These are phyloP conservation scores for Cladophialophora bantiana DNA, from an alignment of 2,329 filamentous ascomycete species.

Conservation along the genomic window DNA sequence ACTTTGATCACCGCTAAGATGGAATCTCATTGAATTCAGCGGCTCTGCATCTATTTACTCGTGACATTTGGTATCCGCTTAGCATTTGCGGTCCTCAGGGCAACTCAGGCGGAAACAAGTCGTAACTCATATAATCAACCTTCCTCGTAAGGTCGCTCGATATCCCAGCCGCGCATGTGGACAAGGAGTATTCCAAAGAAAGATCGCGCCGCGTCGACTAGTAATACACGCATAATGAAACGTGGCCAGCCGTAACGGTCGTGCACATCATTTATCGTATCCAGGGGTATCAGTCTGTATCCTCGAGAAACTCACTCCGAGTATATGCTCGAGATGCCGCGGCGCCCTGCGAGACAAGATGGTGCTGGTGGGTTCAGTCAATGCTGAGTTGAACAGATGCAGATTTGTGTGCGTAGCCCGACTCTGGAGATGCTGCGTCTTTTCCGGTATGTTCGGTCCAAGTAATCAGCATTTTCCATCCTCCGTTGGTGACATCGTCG, in stretches of 20 bases:
- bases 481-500: slow-evolving; percentile 45
- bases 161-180: slow-evolving; percentile 4
- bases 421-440: slow-evolving; percentile 37
- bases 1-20: not conserved
- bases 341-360: not conserved
- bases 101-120: not conserved
- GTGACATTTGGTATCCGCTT: not conserved
- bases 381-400: slow-evolving; percentile 29
- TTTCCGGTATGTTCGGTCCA: slow-evolving; percentile 45
- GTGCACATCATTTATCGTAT: slow-evolving; percentile 14
- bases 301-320: not conserved
- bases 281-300: slow-evolving; percentile 6
- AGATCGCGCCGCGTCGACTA: not conserved
- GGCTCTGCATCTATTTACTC: not conserved
- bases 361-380: slow-evolving; percentile 3
- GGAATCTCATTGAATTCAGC: not conserved
- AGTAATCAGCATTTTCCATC: slow-evolving; percentile 44
- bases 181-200: slow-evolving; percentile 16
- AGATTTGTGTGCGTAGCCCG: slow-evolving; percentile 41
- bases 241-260: not conserved
- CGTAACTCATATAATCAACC: slow-evolving; percentile 13
- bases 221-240: slow-evolving; percentile 5
- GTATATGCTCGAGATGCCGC: not conserved
- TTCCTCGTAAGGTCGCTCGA: slow-evolving; percentile 1
- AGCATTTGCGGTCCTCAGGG: slow-evolving; percentile 6